phyloP scores from a whole-genome alignment of 2,329 filamentous ascomycete genomes.

The Verticillium dahliae region DNA sequence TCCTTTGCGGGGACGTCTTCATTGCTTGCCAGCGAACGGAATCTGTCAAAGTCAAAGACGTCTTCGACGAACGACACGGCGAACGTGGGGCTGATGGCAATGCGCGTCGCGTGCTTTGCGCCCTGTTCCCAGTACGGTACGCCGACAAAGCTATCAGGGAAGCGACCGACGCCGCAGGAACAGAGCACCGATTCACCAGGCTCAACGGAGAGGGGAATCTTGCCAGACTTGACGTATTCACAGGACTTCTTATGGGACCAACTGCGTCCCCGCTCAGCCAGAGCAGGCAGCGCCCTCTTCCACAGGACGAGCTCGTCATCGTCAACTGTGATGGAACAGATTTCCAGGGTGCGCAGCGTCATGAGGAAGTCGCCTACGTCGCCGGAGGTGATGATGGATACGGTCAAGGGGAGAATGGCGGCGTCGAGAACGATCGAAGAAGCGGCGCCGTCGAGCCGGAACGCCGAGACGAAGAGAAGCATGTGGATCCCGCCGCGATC shows the following conservation, averaged over 20 bases:
- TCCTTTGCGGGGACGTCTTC: conserved; percentile 7
- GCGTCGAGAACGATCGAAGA: conserved; percentile 38
- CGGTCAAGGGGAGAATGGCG: conserved; percentile 37
- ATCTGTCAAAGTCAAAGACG: conserved; percentile 18
- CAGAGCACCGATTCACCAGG: conserved; percentile 32
- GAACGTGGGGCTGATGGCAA: conserved; percentile 52
- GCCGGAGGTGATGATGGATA: conserved; percentile 20
- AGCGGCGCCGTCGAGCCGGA: conserved; percentile 35
- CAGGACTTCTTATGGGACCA: conserved; percentile 35
- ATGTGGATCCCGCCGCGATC: conserved; percentile 31
- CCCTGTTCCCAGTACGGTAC: conserved; percentile 37
- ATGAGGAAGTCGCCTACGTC: conserved; percentile 31
- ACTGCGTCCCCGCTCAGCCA: conserved; percentile 42
- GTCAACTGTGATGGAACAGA: conserved; percentile 30
- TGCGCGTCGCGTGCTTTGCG: conserved; percentile 39
- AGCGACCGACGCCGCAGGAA: conserved; percentile 34
- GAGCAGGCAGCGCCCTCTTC: conserved; percentile 35
- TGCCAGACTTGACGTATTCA: conserved; percentile 31
- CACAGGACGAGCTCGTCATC: conserved; percentile 53
- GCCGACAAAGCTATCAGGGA: conserved; percentile 30
- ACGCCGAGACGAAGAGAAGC: conserved; percentile 31
- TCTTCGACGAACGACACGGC: conserved; percentile 36
- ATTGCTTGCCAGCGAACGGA: conserved; percentile 1
- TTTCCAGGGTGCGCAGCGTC: conserved; percentile 26
- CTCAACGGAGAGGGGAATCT: conserved; percentile 30